These are phyloP conservation scores for Diaporthe nobilis DNA, from an alignment of 2,329 filamentous ascomycete species.

Conservation along the genomic window DNA sequence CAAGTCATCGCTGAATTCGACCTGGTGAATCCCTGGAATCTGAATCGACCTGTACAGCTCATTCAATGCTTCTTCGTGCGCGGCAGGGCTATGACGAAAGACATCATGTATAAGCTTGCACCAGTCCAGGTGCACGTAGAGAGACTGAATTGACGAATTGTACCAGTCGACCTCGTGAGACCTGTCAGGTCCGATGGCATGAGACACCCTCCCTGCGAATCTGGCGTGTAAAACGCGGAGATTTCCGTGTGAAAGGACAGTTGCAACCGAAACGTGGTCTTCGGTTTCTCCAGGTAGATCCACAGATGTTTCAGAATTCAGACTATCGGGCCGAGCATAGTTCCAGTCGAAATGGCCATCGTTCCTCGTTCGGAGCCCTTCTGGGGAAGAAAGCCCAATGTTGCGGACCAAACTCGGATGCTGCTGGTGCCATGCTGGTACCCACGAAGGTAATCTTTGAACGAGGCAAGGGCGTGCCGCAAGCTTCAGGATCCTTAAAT, in stretches of 20 bases:
- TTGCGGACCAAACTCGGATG: background rate
- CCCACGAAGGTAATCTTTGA: background rate
- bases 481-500: slow-evolving; percentile 7
- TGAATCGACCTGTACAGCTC: background rate
- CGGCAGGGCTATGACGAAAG: no score
- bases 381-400: background rate
- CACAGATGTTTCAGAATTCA: background rate
- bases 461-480: background rate
- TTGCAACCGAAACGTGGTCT: background rate
- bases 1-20: accelerated
- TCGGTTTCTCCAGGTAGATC: no score
- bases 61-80: background rate
- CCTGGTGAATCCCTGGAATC: no score
- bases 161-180: background rate
- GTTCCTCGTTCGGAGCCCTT: accelerated
- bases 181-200: background rate
- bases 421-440: slow-evolving; percentile 7
- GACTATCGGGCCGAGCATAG: accelerated
- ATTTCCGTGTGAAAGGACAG: background rate
- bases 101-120: background rate
- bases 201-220: background rate
- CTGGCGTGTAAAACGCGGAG: background rate
- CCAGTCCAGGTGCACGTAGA: background rate
- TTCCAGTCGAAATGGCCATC: background rate
- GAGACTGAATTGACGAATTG: background rate